Base-by-base conservation (phyloP, 2,329 filamentous ascomycete species). In the Apiospora sp. region DNA sequence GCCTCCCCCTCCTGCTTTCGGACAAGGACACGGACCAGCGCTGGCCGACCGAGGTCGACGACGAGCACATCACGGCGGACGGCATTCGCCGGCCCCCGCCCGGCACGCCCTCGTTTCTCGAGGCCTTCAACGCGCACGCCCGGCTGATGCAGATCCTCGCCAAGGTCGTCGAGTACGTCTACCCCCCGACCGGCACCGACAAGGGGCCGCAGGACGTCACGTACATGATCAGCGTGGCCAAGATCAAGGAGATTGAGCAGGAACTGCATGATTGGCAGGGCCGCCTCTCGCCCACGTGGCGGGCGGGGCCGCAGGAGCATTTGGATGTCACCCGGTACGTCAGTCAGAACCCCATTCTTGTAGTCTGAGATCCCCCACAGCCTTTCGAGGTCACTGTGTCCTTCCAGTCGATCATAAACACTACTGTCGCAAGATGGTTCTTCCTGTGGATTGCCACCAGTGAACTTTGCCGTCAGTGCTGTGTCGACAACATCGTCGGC, bases 231-330 rank as follows among this genome's bases (percentile, higher is more conserved):
- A 90, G 87, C 77, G 90, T 90, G 76, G 82, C 86, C 0, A 85
- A 86, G 64, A 90, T 92, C 74, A 87, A 88, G 74, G 87, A 88
- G 74, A 90, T 92, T 34, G 91, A 93, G 79, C 78, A 82, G 5
- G 88, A 91, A 71, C 82, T 93, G 54, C 86, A 89, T 61, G 81
- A 84, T 44, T 92, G 90, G 90, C 86, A 88, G 67, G 87, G 89
- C 72, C 82, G 84, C 67, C 82, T 98, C n/a, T 94, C 94, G 0
- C 86, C 90, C 75, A 89, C 90, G 68, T 90, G 97, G 81, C 92
- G 92, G 72, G 94, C 94, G 1, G 94, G 93, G 72, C 89, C 91
- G 0, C 93, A 95, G 68, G 92, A 91, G 0, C 87, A 91, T 1
- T 88, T 91, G 41, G 90, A 94, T 76, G 88, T 94, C 30, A 88